Evolutionary conservation across 495 filamentous ascomycete species (phyloP), one percentile per base, ranked within the genome.

Genomic region (Xylaria scruposa): DNA sequence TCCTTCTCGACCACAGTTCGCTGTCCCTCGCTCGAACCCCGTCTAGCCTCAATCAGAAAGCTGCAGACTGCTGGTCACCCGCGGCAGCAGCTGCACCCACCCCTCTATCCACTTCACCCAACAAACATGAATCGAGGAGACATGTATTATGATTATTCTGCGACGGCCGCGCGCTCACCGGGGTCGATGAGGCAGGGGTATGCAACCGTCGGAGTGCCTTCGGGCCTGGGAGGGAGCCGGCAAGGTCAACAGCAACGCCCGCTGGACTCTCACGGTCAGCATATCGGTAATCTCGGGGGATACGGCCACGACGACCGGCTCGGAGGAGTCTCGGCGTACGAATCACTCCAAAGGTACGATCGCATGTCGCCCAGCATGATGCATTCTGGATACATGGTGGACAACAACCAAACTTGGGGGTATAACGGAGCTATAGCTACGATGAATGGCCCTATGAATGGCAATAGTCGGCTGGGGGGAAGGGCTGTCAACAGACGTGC

Each of bases 171-270:
- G 70, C 78, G 81, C 71, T 84, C 83, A 33, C 85, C 86, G 19
- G 76, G 80, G 58, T 81, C 82, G 12, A 77, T 81, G 46, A 78
- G 83, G 60, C 83, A 83, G 44, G 83, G 82, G 51, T 88, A 85
- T 76, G 82, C 81, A 68, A 88, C 85, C 63, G 87, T 79, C 38
- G 77, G 77, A 62, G 62, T 79, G 46, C 73, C 89, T 49, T 87
- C 90, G 74, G 89, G 89, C 44, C 85, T 94, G 53, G 89, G 82
- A 38, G 91, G 75, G 87, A 92, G 79, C 81, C 91, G 73, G 90
- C 90, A 74, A 83, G 90, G 76, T 87, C 93, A 85, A 73, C 93
- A 85, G 73, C 26, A 31, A 38, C 81, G 82, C 21, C 82, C 80
- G 44, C 77, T 85, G 67, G 83, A 85, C 12, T 73, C 78, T 59